Percentiles rank a stretch among this genome's conserved stretches.
These are phyloP conservation scores for Trichosanthes truncata DNA, from an alignment of 306 rosid species.

Conservation along the genomic window DNA sequence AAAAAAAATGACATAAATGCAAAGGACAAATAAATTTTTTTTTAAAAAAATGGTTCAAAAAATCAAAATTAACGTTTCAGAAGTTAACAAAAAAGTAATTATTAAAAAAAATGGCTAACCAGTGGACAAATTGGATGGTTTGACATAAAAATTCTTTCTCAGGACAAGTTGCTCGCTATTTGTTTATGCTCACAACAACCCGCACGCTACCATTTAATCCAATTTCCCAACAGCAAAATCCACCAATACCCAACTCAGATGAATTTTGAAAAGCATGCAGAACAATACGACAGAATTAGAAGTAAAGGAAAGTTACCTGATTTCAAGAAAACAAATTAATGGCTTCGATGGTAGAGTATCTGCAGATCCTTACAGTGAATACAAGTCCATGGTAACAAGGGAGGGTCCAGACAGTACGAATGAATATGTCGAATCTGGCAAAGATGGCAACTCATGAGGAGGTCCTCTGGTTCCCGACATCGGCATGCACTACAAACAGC, in stretches of 20 bases:
- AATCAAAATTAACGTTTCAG: neutral
- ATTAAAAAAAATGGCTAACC: neutral
- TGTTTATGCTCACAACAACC: neutral
- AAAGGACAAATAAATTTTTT: neutral
- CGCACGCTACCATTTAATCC: neutral
- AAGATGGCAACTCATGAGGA: slow-evolving; percentile 48
- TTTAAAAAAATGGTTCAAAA: neutral
- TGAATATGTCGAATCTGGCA: slow-evolving; percentile 35
- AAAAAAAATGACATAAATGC: no score
- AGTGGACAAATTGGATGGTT: neutral
- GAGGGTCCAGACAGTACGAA: slow-evolving; percentile 80
- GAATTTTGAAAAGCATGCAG: neutral
- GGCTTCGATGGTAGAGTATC: slow-evolving; percentile 25
- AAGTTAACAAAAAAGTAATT: neutral
- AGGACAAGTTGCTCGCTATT: neutral
- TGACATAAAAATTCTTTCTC: neutral
- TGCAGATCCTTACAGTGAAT: slow-evolving; percentile 61
- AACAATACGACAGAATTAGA: neutral
- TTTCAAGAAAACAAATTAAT: slow-evolving; percentile 3
- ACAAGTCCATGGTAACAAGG: slow-evolving; percentile 69
- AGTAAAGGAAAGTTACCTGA: slow-evolving; percentile 1
- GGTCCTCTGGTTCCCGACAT: slow-evolving; percentile 58
- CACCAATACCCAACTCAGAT: neutral
- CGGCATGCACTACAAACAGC: slow-evolving; percentile 51
- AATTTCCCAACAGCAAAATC: neutral